Evolutionary conservation across 2,329 filamentous ascomycete species (phyloP), one percentile per base, ranked within the genome.

Genomic region (Ilyonectria sp.): DNA sequence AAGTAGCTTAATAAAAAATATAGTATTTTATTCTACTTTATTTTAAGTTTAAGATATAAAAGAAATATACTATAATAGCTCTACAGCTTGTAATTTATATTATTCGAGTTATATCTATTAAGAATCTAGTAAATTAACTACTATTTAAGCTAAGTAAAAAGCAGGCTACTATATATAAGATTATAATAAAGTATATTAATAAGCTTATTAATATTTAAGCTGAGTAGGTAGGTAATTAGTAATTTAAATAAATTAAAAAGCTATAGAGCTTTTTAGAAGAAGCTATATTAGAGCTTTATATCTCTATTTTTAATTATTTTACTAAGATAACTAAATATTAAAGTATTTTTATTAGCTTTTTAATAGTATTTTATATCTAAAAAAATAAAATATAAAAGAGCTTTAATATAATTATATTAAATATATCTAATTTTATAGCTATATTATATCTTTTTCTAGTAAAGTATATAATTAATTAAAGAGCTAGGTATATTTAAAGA

Each of bases 311-410:
- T 17, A 46, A 61, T 29, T 33, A 61, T 19, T 61, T 61, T 46
- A 61, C 49, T 15, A 61, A 61, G 26, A 17, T 31, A 10, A 61
- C 47, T 29, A 33, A 61, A 40, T 61, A 61, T 23, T 15, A 61
- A 26, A 61, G 49, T 54, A 40, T 61, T 23, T 35, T 61, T 17
- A 23, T 61, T 6, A 53, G 49, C 35, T 61, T 53, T 23, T 31
- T 61, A 19, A 60, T 52, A 26, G 31, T 60, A 17, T 21, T 60
- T 4, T 53, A 31, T 26, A 52, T 60, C 10, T 31, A 21, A 6
- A n/a, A 15, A 11, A 19, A 47, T 40, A 56, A 56, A n/a, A 55
- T 26, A 19, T 55, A 26, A 43, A 26, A 63, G 29, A 54, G 15
- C 13, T 54, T 44, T 40, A 43, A 8, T 6, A 63, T 23, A 54